Evolutionary conservation across 2,329 filamentous ascomycete species (phyloP).

Genomic region (Tolypocladium ophioglossoides): DNA sequence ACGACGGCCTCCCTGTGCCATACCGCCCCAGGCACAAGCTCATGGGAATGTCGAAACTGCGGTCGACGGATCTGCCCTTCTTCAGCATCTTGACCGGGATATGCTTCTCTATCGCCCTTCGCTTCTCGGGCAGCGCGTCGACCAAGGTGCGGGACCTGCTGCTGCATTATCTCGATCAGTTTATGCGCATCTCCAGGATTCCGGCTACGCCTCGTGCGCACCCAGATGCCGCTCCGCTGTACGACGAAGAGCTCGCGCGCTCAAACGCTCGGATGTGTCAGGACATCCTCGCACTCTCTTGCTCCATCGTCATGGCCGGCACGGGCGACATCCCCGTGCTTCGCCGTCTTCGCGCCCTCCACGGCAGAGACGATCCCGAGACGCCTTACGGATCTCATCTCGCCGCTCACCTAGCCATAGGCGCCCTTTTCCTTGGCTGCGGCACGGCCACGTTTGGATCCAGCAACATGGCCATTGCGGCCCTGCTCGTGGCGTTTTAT

Average conservation of each 20-base stretch:
- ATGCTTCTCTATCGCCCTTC: constrained; percentile 68
- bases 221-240: constrained; percentile 34
- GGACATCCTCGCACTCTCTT: constrained; percentile 72
- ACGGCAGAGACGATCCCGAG: constrained; percentile 74
- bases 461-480: constrained; percentile 75
- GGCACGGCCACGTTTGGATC: constrained; percentile 89
- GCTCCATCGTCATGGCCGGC: constrained; percentile 87
- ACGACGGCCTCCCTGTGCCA: constrained; percentile 57
- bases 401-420: constrained; percentile 84
- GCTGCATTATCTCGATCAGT: constrained; percentile 74
- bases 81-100: constrained; percentile 87
- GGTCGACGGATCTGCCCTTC: constrained; percentile 78
- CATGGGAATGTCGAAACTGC: constrained; percentile 47
- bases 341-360: constrained; percentile 74
- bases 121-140: constrained; percentile 65
- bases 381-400: constrained; percentile 91
- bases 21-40: constrained; percentile 57
- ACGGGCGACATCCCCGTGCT: constrained; percentile 83
- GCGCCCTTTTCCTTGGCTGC: constrained; percentile 81
- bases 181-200: constrained; percentile 65
- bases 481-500: constrained; percentile 85
- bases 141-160: constrained; percentile 67
- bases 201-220: constrained; percentile 19
- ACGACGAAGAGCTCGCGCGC: constrained; percentile 75
- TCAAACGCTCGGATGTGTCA: constrained; percentile 85